These are phyloP conservation scores for Pelargonium australe DNA, from an alignment of 441 rosid genomes.

Conservation along the genomic window DNA sequence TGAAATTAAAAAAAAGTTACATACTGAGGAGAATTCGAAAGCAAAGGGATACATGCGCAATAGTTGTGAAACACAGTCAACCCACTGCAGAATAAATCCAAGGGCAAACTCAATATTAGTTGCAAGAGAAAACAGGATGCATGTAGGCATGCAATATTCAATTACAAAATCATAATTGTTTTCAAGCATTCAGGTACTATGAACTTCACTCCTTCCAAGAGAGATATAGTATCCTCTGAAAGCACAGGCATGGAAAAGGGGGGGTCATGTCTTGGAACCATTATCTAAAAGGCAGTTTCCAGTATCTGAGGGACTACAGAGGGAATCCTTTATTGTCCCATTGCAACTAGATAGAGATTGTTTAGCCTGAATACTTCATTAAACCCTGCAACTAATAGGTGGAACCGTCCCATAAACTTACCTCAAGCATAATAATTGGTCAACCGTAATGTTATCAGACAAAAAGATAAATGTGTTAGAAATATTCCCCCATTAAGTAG, in stretches of 20 bases:
- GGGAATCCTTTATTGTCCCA: too few relatives aligned
- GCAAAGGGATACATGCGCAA: constrained; percentile 95
- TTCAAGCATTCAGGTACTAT: neutral
- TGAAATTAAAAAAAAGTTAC: constrained; percentile 24
- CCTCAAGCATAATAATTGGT: too few relatives aligned
- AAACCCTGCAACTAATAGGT: too few relatives aligned
- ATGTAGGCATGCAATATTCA: neutral
- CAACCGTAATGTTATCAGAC: too few relatives aligned
- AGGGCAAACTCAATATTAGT: constrained; percentile 15
- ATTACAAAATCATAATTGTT: too few relatives aligned
- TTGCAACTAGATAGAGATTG: too few relatives aligned
- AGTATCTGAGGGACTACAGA: too few relatives aligned
- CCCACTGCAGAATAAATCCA: constrained; percentile 71
- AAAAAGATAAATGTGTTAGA: too few relatives aligned
- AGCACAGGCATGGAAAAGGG: neutral
- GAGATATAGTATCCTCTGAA: too few relatives aligned
- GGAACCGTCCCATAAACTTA: too few relatives aligned
- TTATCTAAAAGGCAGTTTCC: neutral
- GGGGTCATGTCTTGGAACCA: neutral
- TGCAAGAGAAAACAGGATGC: constrained; percentile 3
- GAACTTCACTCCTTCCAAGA: neutral
- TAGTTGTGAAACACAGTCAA: constrained; percentile 90
- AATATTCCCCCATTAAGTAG: too few relatives aligned
- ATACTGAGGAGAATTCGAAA: constrained; percentile 91
- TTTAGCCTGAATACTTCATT: too few relatives aligned